These are phyloP conservation scores for Naganishia vishniacii DNA, from an alignment of 768 basidiomycete genomes.

Conservation along the genomic window DNA sequence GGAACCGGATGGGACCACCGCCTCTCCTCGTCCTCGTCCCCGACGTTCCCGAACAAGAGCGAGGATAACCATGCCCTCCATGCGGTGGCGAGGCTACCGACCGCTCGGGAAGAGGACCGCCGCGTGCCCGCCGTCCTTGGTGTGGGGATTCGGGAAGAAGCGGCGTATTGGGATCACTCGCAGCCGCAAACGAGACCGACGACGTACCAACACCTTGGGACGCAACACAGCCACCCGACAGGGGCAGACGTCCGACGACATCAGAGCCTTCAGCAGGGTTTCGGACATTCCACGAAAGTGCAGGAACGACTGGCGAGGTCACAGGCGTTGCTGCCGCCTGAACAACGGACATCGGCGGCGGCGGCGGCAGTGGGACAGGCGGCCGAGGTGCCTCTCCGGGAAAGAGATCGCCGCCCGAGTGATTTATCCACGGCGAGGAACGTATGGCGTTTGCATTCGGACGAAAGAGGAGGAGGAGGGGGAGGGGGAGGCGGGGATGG, in stretches of 20 bases:
- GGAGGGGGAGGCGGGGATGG: no score
- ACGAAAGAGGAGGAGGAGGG: neutral
- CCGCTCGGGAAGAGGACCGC: neutral
- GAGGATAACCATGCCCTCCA: slow-evolving; percentile 23
- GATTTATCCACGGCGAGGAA: neutral
- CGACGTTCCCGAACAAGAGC: slow-evolving; percentile 19
- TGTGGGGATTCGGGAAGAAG: no score
- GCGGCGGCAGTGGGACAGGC: no score
- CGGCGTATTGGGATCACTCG: neutral
- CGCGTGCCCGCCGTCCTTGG: no score
- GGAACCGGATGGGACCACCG: no score
- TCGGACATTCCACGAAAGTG: slow-evolving; percentile 22
- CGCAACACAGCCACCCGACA: neutral
- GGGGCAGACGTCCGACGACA: slow-evolving; percentile 21
- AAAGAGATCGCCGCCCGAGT: neutral
- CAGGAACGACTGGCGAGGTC: slow-evolving; percentile 27
- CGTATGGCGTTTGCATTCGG: neutral
- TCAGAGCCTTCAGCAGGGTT: slow-evolving; percentile 25
- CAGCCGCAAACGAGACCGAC: neutral
- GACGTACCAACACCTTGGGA: neutral
- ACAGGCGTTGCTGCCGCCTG: slow-evolving; percentile 24
- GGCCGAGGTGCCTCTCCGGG: neutral
- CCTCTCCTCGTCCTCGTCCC: slow-evolving; percentile 6
- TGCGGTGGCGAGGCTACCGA: slow-evolving; percentile 29
- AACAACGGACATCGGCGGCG: slow-evolving; percentile 15